These are phyloP conservation scores for Eudorina sp. DNA, from an alignment of 139 green algal genomes.

Conservation along the genomic window DNA sequence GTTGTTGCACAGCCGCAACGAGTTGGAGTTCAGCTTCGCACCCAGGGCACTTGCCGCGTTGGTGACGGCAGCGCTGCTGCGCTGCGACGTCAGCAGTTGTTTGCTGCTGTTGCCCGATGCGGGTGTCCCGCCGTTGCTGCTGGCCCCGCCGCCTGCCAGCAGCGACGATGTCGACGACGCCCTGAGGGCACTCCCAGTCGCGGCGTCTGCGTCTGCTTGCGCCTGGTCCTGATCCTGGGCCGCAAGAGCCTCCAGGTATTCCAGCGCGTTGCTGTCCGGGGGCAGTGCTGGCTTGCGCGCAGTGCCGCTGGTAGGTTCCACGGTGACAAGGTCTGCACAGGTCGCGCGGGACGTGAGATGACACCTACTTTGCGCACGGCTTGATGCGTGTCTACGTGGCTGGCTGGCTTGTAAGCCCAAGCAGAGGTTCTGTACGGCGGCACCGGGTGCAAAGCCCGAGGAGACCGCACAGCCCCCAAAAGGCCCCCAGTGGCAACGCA, in stretches of 20 bases:
- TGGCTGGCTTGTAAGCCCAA: no score
- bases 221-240: conserved; percentile 14
- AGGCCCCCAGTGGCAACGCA: no score
- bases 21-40: conserved; percentile 42
- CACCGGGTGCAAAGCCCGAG: no score
- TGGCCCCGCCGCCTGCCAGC: not conserved
- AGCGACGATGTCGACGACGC: not conserved
- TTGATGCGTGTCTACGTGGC: no score
- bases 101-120: not conserved
- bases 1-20: conserved; percentile 52
- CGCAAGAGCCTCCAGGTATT: conserved; percentile 37
- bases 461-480: no score
- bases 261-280: not conserved
- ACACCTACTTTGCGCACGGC: no score
- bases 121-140: not conserved
- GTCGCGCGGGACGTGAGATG: no score
- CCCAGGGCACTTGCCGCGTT: not conserved
- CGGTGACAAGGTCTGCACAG: conserved; percentile 18
- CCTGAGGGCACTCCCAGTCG: not conserved
- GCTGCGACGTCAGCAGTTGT: not conserved
- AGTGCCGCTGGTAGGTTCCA: conserved; percentile 27
- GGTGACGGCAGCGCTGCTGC: not conserved
- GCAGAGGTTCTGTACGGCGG: no score
- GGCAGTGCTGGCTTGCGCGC: conserved; percentile 25
- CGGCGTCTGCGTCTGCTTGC: not conserved